Percentiles rank a stretch among this genome's conserved stretches.
Conservation (phyloP, 2,329 filamentous ascomycete species). For the Acrodontium crateriforme region DNA sequence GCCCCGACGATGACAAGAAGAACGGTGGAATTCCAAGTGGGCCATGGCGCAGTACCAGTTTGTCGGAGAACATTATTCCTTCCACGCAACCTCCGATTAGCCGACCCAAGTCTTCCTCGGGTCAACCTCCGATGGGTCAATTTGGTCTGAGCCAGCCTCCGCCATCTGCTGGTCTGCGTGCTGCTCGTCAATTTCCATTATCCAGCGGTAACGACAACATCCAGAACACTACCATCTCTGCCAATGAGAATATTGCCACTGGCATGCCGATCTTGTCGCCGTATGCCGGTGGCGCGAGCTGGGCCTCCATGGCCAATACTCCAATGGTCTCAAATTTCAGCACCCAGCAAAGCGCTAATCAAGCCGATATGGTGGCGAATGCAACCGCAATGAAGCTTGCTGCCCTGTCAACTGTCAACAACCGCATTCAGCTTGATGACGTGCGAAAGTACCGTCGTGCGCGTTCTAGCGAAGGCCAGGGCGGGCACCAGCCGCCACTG, state of each 20-base stretch:
- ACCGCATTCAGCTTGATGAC: conserved; percentile 91
- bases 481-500: conserved; percentile 43
- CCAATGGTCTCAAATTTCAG: conserved; percentile 84
- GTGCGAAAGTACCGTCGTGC: conserved; percentile 90
- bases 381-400: conserved; percentile 98
- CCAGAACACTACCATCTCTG: conserved; percentile 64
- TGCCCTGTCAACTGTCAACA: conserved; percentile 93
- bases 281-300: conserved; percentile 72
- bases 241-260: conserved; percentile 46
- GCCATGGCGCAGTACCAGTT: conserved; percentile 54
- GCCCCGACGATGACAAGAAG: conserved; percentile 49
- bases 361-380: conserved; percentile 97
- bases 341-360: conserved; percentile 42
- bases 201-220: conserved; percentile 59
- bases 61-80: conserved; percentile 39
- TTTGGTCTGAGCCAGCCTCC: conserved; percentile 60
- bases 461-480: conserved; percentile 69
- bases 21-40: conserved; percentile 58
- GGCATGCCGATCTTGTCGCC: conserved; percentile 73
- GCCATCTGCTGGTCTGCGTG: conserved; percentile 61
- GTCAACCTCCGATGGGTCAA: conserved; percentile 75
- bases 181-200: conserved; percentile 58
- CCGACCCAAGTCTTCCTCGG: conserved; percentile 64
- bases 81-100: conserved; percentile 41
- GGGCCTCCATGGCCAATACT: conserved; percentile 97